phyloP scores from a whole-genome alignment of 2,329 filamentous ascomycete genomes.

The Dothistroma pini region DNA sequence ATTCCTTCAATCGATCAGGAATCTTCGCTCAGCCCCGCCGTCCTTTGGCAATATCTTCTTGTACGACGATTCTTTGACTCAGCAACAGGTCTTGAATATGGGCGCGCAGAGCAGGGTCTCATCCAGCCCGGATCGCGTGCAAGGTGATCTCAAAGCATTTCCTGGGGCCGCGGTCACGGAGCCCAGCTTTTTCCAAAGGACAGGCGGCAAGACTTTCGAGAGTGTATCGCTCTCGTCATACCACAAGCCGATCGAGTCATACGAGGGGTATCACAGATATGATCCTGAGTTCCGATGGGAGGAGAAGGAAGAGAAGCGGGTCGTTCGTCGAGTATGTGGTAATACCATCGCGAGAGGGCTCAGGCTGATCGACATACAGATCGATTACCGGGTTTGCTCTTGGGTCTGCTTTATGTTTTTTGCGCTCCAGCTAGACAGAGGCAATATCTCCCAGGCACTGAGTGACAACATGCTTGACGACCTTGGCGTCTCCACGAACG shows the following conservation, averaged over 20 bases:
- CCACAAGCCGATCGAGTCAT: conserved; percentile 53
- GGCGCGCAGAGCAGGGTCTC: conserved; percentile 3
- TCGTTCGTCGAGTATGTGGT: conserved; percentile 50
- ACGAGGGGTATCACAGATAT: conserved; percentile 57
- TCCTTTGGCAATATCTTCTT: conserved; percentile 8
- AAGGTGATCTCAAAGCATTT: conserved; percentile 16
- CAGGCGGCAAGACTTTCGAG: conserved; percentile 35
- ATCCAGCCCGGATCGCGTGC: conserved; percentile 2
- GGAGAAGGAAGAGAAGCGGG: conserved; percentile 52
- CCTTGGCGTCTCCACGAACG: conserved; percentile 48
- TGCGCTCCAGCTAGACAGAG: conserved; percentile 53
- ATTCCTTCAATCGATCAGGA: not conserved
- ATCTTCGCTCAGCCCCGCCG: not conserved
- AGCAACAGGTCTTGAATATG: not conserved
- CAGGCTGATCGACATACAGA: conserved; percentile 42
- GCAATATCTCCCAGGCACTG: conserved; percentile 60
- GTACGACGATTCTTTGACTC: not conserved
- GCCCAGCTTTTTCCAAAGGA: conserved; percentile 17
- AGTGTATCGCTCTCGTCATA: conserved; percentile 35
- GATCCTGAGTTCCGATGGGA: conserved; percentile 57
- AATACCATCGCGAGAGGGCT: not conserved
- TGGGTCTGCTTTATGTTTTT: conserved; percentile 57
- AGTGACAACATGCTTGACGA: conserved; percentile 59
- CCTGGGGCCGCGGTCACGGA: conserved; percentile 19
- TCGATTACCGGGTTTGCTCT: conserved; percentile 50